Conservation (phyloP, 352 stramenopile genomes). For the Halophytophthora polymorphica region DNA sequence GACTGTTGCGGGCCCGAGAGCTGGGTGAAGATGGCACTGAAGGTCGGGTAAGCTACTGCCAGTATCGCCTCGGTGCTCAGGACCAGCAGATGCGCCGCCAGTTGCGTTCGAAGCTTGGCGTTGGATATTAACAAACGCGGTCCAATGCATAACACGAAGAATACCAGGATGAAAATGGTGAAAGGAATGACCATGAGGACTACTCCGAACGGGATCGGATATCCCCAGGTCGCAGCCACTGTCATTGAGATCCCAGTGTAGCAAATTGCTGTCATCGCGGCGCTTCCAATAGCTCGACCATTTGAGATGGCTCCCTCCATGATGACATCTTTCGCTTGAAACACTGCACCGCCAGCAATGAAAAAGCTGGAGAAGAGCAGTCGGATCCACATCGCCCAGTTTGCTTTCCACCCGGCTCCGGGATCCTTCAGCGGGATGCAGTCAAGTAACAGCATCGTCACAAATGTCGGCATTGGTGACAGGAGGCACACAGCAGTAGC, state of each 20-base stretch:
- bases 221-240: conserved; percentile 16
- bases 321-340: conserved; percentile 18
- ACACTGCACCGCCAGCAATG: conserved; percentile 5
- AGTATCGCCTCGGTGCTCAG: conserved; percentile 8
- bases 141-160: conserved; percentile 14
- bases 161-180: conserved; percentile 11
- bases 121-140: neutral
- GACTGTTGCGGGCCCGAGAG: conserved; percentile 12
- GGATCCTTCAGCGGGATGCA: conserved; percentile 23
- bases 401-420: conserved; percentile 13
- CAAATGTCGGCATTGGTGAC: conserved; percentile 13
- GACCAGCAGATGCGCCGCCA: conserved; percentile 3
- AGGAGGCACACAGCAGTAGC: conserved; percentile 6
- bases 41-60: conserved; percentile 15
- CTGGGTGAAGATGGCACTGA: conserved; percentile 17
- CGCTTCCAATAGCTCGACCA: conserved; percentile 2
- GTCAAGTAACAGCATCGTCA: conserved; percentile 15
- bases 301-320: conserved; percentile 2
- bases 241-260: conserved; percentile 13
- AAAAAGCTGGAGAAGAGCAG: conserved; percentile 12
- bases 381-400: conserved; percentile 24
- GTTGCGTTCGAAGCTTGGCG: conserved; percentile 9
- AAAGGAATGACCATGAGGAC: conserved; percentile 15
- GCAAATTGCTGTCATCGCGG: conserved; percentile 6
- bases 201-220: conserved; percentile 17